Evolutionary conservation across 768 basidiomycete species (phyloP).

Genomic region (Pulveroboletus sp.): DNA sequence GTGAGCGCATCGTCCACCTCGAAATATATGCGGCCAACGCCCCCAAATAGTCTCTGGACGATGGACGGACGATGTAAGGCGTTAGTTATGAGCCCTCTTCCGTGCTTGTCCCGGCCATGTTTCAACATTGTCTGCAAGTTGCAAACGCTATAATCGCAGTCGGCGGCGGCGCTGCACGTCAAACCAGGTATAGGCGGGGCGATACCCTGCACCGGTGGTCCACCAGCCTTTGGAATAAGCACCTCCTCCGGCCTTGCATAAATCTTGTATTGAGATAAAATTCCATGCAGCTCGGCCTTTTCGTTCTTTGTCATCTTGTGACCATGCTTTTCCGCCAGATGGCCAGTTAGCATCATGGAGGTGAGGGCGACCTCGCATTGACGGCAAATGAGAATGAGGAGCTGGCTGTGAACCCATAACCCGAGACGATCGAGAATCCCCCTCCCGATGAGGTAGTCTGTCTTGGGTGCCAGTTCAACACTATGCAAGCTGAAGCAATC

Average conservation of each 20-base stretch:
- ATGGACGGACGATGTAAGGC: background rate
- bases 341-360: background rate
- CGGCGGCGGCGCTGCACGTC: constrained; percentile 1
- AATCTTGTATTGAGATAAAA: too few species aligned
- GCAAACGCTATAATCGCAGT: constrained; percentile 2
- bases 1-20: constrained; percentile 1
- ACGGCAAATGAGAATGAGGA: background rate
- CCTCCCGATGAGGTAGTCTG: too few species aligned
- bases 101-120: background rate
- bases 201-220: constrained; percentile 1
- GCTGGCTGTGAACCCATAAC: background rate
- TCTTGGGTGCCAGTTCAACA: too few species aligned
- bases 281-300: background rate
- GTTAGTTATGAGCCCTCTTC: background rate
- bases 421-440: constrained; percentile 2
- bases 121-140: background rate
- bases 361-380: constrained; percentile 1
- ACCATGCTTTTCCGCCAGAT: background rate
- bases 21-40: background rate
- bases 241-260: background rate
- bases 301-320: background rate
- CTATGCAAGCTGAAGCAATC: too few species aligned
- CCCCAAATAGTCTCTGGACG: background rate
- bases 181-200: background rate
- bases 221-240: background rate